Conservation (phyloP, 1,139 yeast genomes). For the Suhomyces choctaworum region DNA sequence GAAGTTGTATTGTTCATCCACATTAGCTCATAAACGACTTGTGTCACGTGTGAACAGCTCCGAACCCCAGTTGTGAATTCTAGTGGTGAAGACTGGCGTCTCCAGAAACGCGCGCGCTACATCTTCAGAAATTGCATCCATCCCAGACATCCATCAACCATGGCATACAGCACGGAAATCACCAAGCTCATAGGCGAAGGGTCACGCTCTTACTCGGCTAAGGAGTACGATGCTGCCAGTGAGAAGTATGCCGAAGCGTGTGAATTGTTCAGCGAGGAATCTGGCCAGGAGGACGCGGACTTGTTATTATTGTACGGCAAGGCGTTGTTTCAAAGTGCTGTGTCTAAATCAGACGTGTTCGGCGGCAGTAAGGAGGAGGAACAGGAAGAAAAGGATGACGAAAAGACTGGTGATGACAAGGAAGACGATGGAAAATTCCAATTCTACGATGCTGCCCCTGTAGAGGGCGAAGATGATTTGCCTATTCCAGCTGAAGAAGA, state of each 20-base stretch:
- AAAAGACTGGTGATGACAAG: conserved; percentile 21
- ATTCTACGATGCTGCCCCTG: conserved; percentile 52
- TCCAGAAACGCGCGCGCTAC: background rate
- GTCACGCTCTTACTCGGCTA: conserved; percentile 58
- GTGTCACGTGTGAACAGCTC: too few species aligned
- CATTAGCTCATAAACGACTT: too few species aligned
- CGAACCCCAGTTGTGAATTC: too few species aligned
- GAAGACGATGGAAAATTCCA: conserved; percentile 43
- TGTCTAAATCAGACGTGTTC: conserved; percentile 73
- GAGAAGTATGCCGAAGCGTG: conserved; percentile 79
- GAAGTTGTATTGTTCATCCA: too few species aligned
- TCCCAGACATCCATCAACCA: conserved; percentile 7
- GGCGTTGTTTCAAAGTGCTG: conserved; percentile 77
- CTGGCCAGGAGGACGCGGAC: conserved; percentile 66
- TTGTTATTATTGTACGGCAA: conserved; percentile 75
- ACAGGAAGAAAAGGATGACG: conserved; percentile 23
- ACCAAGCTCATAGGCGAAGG: conserved; percentile 56
- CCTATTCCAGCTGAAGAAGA: conserved; percentile 27
- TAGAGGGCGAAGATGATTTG: conserved; percentile 42
- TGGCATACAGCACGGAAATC: conserved; percentile 35
- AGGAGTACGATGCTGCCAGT: conserved; percentile 67
- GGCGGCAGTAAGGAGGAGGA: conserved; percentile 48
- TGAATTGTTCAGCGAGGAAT: conserved; percentile 49
- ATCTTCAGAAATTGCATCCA: background rate
- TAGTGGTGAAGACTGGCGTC: too few species aligned